These are phyloP conservation scores for Astrothelium subdiscretum DNA, from an alignment of 495 filamentous ascomycete species.

Conservation along the genomic window DNA sequence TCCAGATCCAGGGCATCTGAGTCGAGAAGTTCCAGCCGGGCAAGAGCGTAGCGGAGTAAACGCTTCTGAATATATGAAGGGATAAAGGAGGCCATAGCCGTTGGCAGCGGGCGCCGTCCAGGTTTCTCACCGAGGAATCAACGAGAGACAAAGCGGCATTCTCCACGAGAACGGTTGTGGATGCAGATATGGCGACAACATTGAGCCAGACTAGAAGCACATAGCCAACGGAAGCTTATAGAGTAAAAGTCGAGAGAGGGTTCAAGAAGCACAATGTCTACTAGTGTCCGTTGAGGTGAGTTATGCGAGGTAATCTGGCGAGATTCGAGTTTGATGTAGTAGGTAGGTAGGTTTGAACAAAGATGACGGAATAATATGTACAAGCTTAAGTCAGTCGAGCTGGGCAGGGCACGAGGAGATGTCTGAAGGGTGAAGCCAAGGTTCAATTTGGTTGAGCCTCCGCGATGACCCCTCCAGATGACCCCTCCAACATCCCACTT, in stretches of 20 bases:
- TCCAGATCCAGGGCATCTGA: conserved; percentile 68
- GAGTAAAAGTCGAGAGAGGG: background rate
- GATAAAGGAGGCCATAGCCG: conserved; percentile 46
- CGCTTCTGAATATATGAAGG: conserved; percentile 51
- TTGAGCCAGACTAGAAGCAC: background rate
- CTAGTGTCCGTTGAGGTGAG: no score
- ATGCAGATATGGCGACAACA: background rate
- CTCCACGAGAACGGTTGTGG: background rate
- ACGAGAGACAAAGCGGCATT: background rate
- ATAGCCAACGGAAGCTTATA: background rate
- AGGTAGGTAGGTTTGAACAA: background rate
- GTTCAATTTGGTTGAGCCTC: background rate
- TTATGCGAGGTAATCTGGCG: background rate
- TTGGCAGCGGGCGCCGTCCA: background rate
- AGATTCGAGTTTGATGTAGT: background rate
- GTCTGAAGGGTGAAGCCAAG: background rate
- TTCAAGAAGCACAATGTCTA: background rate
- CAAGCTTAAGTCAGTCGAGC: background rate
- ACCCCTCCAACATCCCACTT: conserved; percentile 3
- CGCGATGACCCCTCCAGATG: background rate
- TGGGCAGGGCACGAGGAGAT: background rate
- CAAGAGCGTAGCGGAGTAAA: conserved; percentile 68
- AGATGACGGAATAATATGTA: background rate
- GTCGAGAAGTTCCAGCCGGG: conserved; percentile 69
- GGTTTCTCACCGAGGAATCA: background rate